Percentiles rank a stretch among this genome's conserved stretches.
These are phyloP conservation scores for Allomyces macrogynus DNA, from an alignment of 192 early-diverging fungal genomes.

Conservation along the genomic window DNA sequence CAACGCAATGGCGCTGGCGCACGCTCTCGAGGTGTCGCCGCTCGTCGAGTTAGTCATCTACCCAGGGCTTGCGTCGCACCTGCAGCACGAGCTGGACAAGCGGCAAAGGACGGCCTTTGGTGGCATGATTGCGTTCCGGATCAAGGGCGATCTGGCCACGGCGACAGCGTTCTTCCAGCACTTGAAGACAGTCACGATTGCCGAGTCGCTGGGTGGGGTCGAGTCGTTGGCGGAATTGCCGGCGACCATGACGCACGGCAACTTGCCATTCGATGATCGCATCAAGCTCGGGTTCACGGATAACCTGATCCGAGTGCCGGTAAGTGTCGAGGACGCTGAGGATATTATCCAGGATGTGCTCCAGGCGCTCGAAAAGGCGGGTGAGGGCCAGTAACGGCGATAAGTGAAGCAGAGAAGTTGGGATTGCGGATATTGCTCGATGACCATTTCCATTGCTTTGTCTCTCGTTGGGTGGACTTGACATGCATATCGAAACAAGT, in stretches of 20 bases:
- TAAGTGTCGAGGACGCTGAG: slow-evolving; percentile 76
- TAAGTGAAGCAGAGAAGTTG: no score
- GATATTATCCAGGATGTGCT: slow-evolving; percentile 65
- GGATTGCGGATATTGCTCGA: no score
- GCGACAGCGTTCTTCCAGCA: slow-evolving; percentile 67
- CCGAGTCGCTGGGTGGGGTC: slow-evolving; percentile 91
- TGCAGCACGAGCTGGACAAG: slow-evolving; percentile 75
- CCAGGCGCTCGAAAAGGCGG: slow-evolving; percentile 41
- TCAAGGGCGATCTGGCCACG: slow-evolving; percentile 55
- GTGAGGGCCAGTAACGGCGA: background rate
- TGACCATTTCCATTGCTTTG: no score
- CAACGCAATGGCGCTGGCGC: slow-evolving; percentile 70
- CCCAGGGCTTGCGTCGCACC: slow-evolving; percentile 76
- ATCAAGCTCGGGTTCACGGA: slow-evolving; percentile 72
- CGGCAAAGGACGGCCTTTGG: slow-evolving; percentile 79
- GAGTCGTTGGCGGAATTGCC: slow-evolving; percentile 89
- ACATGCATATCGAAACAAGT: no score
- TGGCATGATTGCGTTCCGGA: slow-evolving; percentile 89
- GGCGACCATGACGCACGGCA: slow-evolving; percentile 87
- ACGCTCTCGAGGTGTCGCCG: slow-evolving; percentile 43
- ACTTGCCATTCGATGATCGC: slow-evolving; percentile 67
- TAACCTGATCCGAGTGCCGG: slow-evolving; percentile 70
- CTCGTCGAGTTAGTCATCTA: slow-evolving; percentile 74
- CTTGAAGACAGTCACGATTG: slow-evolving; percentile 72
- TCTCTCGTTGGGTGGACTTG: no score